Conservation (phyloP, 768 basidiomycete genomes). For the Suillus weaverae region DNA sequence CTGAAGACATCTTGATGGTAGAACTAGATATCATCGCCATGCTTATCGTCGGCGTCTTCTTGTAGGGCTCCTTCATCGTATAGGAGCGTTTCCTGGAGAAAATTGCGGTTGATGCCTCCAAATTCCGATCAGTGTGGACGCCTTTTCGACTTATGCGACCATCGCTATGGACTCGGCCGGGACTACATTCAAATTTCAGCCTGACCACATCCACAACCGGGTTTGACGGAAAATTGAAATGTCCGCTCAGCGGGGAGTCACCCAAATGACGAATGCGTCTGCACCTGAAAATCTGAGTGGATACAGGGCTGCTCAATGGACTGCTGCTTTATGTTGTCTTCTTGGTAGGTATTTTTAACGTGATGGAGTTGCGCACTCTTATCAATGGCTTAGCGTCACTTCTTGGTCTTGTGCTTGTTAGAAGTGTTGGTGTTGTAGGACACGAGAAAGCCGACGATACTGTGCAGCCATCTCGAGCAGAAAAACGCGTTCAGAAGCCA, state of each 20-base stretch:
- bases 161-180: too few relatives aligned
- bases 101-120: constrained; percentile 8
- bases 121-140: background rate
- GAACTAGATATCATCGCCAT: constrained; percentile 60
- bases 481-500: background rate
- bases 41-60: constrained; percentile 53
- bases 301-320: constrained; percentile 64
- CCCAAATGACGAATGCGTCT: constrained; percentile 26
- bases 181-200: constrained; percentile 57
- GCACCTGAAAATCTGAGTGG: constrained; percentile 39
- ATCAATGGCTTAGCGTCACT: constrained; percentile 12
- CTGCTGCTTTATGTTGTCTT: constrained; percentile 53
- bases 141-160: too few relatives aligned
- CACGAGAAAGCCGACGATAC: constrained; percentile 13
- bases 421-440: constrained; percentile 37
- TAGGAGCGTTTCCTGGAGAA: constrained; percentile 63
- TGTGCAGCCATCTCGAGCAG: background rate
- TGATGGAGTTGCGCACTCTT: background rate
- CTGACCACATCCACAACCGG: constrained; percentile 66
- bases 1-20: constrained; percentile 19
- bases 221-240: constrained; percentile 52
- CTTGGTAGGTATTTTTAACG: constrained; percentile 39
- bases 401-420: constrained; percentile 30
- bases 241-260: constrained; percentile 29
- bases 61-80: constrained; percentile 51